Base-by-base conservation (phyloP, 331 rosid genomes). In the Quercus lobata region DNA sequence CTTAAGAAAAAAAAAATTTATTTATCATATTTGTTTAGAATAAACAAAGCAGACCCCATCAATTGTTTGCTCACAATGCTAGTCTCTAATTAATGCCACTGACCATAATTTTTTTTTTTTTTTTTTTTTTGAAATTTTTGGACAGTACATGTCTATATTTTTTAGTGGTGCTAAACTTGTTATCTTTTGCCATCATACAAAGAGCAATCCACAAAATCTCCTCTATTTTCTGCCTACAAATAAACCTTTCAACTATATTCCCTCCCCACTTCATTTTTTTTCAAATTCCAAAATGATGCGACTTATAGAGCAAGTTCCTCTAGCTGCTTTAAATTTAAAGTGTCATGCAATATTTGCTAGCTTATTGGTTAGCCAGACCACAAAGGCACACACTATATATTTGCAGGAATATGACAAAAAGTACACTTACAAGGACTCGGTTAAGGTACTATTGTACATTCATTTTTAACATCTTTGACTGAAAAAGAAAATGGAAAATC, bases 351-450 rank as follows among this genome's bases (percentile, higher is more conserved):
- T 19, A 11, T 61, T 69, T 60, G 35, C 61, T 17, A 4, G 37
- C 54, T 57, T 37, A 83, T 83, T 75, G 25, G 75, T 0, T 0
- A 71, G 69, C 17, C 18, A 11, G 55, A 11, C 72, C 32, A 32
- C 52, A 44, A 62, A 78, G 69, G 49, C 41, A 54, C 56, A 76
- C 27, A 2, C 41, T 61, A 52, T 7, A 57, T 71, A 61, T 63
- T 76, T 11, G 11, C 69, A 60, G 81, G 81, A 72, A 41, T 37
- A 72, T 72, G 78, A 56, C 74, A 44, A 8, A 61, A 25, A 35
- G 62, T 35, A n/a, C 22, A 6, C 78, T 46, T 22, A 10, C 54
- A 76, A 69, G 70, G 22, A 37, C 70, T 27, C 46, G 3, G 18
- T 65, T 78, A 22, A 53, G 57, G 72, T 32, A 68, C 53, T 35